phyloP scores from a whole-genome alignment of 306 rosid genomes.

The Oxytropis ochrocephala region DNA sequence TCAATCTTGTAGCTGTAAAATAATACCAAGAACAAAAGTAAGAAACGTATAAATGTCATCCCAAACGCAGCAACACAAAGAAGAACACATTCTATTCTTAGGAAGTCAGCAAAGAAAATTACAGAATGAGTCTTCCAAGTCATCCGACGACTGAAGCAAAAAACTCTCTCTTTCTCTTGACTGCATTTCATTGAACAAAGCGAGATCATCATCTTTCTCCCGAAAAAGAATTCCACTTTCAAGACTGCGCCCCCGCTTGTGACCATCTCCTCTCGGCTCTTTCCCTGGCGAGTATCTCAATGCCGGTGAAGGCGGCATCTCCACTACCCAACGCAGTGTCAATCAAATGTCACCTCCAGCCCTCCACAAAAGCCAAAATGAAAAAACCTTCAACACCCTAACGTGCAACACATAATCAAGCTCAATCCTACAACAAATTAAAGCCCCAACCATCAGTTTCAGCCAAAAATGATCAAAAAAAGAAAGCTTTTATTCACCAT shows the following conservation, averaged over 20 bases:
- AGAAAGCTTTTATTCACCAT: background rate
- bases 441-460: conserved; percentile 23
- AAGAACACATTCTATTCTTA: background rate
- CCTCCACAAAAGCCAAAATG: conserved; percentile 21
- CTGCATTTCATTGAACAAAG: conserved; percentile 74
- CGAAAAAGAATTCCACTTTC: conserved; percentile 54
- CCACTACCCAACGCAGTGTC: conserved; percentile 24
- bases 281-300: conserved; percentile 67
- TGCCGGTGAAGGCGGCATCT: conserved; percentile 82
- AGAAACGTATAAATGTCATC: conserved; percentile 15
- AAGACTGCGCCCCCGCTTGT: conserved; percentile 69
- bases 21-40: conserved; percentile 18
- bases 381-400: background rate
- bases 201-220: conserved; percentile 76
- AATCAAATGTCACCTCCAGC: conserved; percentile 14
- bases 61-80: conserved; percentile 3
- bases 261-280: conserved; percentile 49
- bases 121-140: conserved; percentile 70
- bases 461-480: background rate
- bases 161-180: conserved; percentile 59
- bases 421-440: conserved; percentile 1
- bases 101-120: conserved; percentile 25
- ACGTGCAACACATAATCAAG: conserved; percentile 22
- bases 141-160: conserved; percentile 69
- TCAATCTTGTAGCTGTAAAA: conserved; percentile 58